A percentile compares a stretch with the other conserved stretches of the same genome.
phyloP scores from a whole-genome alignment of 116 monocot species.

The Cymodocea nodosa region DNA sequence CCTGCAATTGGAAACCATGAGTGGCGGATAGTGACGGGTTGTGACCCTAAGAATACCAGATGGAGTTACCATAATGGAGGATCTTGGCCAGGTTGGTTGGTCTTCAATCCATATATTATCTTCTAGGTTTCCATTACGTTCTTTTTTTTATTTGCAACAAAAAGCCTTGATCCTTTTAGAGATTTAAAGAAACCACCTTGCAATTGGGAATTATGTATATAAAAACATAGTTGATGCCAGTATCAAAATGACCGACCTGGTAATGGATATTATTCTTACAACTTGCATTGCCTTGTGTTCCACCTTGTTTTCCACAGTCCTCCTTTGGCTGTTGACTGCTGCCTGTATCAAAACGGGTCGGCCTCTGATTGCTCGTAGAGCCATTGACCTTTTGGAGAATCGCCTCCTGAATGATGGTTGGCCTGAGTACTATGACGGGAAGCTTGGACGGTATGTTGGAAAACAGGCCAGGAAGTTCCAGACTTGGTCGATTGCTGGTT shows the following conservation, averaged over 20 bases:
- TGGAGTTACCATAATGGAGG: conserved; percentile 86
- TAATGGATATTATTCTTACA: neutral
- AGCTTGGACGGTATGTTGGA: conserved; percentile 49
- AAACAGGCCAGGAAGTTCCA: conserved; percentile 53
- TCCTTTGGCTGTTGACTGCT: conserved; percentile 58
- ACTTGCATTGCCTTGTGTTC: neutral
- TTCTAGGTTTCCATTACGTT: too few species aligned
- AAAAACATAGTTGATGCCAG: too few species aligned
- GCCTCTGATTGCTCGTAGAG: conserved; percentile 39
- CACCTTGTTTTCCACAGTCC: conserved; percentile 21
- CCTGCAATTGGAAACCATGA: conserved; percentile 61
- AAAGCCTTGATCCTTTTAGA: neutral
- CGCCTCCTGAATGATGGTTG: conserved; percentile 40
- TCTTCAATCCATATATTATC: neutral
- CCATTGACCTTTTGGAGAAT: conserved; percentile 44
- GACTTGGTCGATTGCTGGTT: conserved; percentile 77
- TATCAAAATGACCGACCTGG: neutral
- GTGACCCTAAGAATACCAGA: conserved; percentile 69
- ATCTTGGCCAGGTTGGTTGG: conserved; percentile 62
- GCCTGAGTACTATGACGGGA: conserved; percentile 71
- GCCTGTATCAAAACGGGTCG: conserved; percentile 58
- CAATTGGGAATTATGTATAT: too few species aligned
- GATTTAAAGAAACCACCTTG: too few species aligned
- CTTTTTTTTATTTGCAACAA: neutral
- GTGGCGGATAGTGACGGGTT: conserved; percentile 60